A percentile compares a stretch with the other conserved stretches of the same genome.
phyloP scores from a whole-genome alignment of 2,329 filamentous ascomycete genomes.

The Neofusicoccum laricinum region DNA sequence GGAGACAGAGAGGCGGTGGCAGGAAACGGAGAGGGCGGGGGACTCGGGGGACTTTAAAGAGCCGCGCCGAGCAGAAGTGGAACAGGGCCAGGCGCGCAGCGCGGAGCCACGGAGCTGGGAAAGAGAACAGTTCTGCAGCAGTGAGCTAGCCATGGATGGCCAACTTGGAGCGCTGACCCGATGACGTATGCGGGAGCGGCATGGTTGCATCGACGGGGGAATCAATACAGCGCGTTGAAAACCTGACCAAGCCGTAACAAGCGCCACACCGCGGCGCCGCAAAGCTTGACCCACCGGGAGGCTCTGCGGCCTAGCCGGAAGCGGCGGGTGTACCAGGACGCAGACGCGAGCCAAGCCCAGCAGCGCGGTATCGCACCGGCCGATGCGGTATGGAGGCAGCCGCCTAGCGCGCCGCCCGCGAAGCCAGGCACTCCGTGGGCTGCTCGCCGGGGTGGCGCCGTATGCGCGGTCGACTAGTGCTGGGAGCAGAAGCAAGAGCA shows the following conservation, averaged over 20 bases:
- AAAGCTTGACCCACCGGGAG: constrained; percentile 10
- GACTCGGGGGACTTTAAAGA: neutral
- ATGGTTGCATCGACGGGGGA: neutral
- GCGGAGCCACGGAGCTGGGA: neutral
- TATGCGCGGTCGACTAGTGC: neutral
- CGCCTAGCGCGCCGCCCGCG: neutral
- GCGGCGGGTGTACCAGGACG: neutral
- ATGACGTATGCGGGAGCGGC: neutral
- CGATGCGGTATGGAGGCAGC: neutral
- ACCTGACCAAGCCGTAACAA: constrained; percentile 7
- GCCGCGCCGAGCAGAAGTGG: neutral
- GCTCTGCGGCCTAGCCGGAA: constrained; percentile 1
- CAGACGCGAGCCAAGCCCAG: neutral
- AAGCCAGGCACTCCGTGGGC: neutral
- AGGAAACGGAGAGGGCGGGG: neutral
- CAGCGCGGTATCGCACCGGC: neutral
- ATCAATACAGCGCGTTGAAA: neutral
- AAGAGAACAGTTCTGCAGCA: neutral
- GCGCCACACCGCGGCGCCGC: neutral
- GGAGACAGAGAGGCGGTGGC: neutral
- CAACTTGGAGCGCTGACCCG: neutral
- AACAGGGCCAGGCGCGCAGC: neutral
- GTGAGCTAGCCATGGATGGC: neutral
- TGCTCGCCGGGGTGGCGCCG: neutral
- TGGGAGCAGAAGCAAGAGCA: too few species aligned